Evolutionary conservation across 1,284 basidiomycete genomes (phyloP), one percentile per base, ranked within the genome.

Genomic region (Flammula alnicola): DNA sequence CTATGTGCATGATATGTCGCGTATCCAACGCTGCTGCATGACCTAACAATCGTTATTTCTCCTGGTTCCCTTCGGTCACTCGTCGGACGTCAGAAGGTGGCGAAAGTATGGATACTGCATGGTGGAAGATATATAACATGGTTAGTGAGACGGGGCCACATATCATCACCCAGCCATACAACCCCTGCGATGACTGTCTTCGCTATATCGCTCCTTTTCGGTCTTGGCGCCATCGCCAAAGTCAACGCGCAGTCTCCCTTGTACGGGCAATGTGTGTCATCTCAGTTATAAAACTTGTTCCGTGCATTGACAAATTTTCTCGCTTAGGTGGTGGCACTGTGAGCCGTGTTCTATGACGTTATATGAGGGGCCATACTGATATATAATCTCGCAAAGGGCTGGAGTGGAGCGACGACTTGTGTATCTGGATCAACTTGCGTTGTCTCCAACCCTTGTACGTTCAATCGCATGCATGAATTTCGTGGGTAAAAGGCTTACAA

Each of bases 391-490:
- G n/a, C n/a, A n/a, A 26, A 63, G 72, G 69, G 68, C 7, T 75
- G 71, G 70, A 54, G 67, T 10, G 75, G 74, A 5, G 56, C 63
- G 31, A 75, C 73, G 3, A 70, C 71, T 22, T 77, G 75, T 47
- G 72, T 62, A 2, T 48, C 69, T 11, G 72, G 71, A 4, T 55
- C 70, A 7, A 59, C 63, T 5, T 77, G 74, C 51, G 68, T 63
- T 57, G 65, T 56, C n/a, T 62, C 48, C 51, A 67, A 63, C 47
- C 40, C 51, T 20, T 67, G 67, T 66, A 43, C 25, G 65, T 47
- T 7, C 9, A 16, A 1, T 12, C 9, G 7, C 12, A 19, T 22
- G 22, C 12, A 4, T n/a, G 14, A 23, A 5, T 19, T 20, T 26
- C 12, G 14, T 20, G 5, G 26, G 29, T 30, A 2, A 3, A 20